Percentiles rank a stretch among this genome's conserved stretches.
phyloP scores from a whole-genome alignment of 768 basidiomycete species.

The Suillus subalutaceus region DNA sequence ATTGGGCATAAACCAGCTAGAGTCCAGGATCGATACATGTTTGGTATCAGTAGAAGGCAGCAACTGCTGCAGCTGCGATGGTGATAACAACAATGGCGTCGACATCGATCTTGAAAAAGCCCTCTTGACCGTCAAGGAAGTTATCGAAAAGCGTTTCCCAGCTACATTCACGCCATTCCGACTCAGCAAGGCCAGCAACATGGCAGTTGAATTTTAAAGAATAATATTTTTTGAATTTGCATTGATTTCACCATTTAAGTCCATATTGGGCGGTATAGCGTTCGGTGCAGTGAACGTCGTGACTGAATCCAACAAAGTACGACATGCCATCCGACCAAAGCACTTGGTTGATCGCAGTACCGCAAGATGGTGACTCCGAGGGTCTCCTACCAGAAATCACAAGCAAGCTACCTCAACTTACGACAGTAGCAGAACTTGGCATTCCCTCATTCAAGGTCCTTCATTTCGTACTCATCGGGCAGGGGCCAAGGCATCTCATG shows the following conservation, averaged over 20 bases:
- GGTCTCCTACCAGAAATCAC: conserved; percentile 67
- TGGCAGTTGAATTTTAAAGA: conserved; percentile 3
- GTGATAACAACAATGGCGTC: conserved; percentile 56
- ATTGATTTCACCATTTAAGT: conserved; percentile 13
- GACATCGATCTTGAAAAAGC: conserved; percentile 41
- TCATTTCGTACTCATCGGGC: conserved; percentile 15
- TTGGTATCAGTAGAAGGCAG: conserved; percentile 26
- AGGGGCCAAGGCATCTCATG: conserved; percentile 13
- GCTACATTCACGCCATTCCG: conserved; percentile 13
- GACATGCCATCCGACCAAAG: conserved; percentile 94
- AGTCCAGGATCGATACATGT: conserved; percentile 58
- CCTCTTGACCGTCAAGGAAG: conserved; percentile 19
- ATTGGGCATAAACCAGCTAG: conserved; percentile 95
- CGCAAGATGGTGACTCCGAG: conserved; percentile 84
- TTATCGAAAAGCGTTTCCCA: conserved; percentile 4
- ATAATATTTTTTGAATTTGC: conserved; percentile 21
- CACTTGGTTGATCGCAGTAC: conserved; percentile 90
- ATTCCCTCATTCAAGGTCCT: conserved; percentile 91
- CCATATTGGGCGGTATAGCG: conserved; percentile 13
- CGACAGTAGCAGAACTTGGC: conserved; percentile 61
- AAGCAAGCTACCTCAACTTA: conserved; percentile 59
- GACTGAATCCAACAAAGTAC: conserved; percentile 1
- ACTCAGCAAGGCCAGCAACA: conserved; percentile 12
- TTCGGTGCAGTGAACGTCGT: conserved; percentile 5
- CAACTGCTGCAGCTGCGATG: conserved; percentile 46